phyloP scores from a whole-genome alignment of 2,329 filamentous ascomycete species.

The Sporothrix brunneoviolacea region DNA sequence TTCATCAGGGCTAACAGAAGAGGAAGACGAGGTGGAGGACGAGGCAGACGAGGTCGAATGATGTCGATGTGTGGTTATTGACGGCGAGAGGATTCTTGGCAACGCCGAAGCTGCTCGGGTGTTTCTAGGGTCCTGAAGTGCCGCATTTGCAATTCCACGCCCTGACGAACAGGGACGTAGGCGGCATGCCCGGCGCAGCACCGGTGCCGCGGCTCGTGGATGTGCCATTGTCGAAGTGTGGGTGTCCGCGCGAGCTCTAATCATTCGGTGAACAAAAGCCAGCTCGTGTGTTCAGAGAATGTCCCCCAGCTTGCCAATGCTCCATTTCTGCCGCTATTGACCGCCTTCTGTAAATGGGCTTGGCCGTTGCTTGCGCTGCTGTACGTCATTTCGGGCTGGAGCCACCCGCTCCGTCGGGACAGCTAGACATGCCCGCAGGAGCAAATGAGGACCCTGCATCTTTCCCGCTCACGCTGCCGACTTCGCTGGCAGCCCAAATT shows the following conservation, averaged over 20 bases:
- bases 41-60: constrained; percentile 13
- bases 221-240: constrained; percentile 3
- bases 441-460: background rate
- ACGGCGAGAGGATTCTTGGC: background rate
- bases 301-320: too few relatives aligned
- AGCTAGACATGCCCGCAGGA: background rate
- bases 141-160: background rate
- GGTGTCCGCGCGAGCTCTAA: background rate
- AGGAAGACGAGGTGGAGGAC: constrained; percentile 26
- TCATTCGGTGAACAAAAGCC: too few relatives aligned
- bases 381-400: constrained; percentile 4
- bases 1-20: constrained; percentile 81
- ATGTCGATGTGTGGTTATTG: background rate
- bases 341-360: constrained; percentile 7
- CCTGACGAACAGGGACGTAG: background rate
- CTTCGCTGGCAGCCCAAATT: too few relatives aligned
- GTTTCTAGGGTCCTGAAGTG: background rate
- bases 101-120: background rate
- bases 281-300: too few relatives aligned
- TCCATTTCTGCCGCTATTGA: constrained; percentile 4
- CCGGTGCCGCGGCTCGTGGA: constrained; percentile 8
- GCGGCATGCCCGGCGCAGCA: constrained; percentile 11
- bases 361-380: background rate
- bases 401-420: constrained; percentile 7
- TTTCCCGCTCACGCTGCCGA: too few relatives aligned